Evolutionary conservation across 352 stramenopile species (phyloP).

Genomic region (Globisporangium solare): DNA sequence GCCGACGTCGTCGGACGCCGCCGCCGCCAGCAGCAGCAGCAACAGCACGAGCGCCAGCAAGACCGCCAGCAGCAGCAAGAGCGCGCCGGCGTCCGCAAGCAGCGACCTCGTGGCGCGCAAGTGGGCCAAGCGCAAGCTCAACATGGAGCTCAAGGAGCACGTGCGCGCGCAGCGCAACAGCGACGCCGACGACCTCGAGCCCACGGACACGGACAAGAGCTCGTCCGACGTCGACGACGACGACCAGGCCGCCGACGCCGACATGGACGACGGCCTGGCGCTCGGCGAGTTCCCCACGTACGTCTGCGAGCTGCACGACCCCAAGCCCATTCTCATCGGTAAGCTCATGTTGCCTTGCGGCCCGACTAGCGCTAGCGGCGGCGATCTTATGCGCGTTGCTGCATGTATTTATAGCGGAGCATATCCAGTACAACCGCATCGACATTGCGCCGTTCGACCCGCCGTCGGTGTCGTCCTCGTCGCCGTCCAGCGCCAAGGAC

Average conservation of each 20-base stretch:
- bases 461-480: conserved; percentile 12
- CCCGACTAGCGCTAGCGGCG: not conserved
- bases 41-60: not conserved
- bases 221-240: conserved; percentile 24
- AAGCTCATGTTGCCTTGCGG: conserved; percentile 1
- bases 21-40: conserved; percentile 1
- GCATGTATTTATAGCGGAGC: conserved; percentile 39
- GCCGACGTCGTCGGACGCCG: conserved; percentile 26
- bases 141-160: conserved; percentile 11
- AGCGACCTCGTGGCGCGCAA: conserved; percentile 40
- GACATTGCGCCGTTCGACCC: conserved; percentile 41
- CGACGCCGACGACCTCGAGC: conserved; percentile 23
- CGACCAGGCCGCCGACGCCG: conserved; percentile 22
- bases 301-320: conserved; percentile 72
- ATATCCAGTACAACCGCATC: conserved; percentile 53
- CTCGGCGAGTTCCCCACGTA: conserved; percentile 53
- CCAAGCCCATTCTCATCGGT: conserved; percentile 69
- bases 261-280: conserved; percentile 24
- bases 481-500: conserved; percentile 1
- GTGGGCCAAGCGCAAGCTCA: conserved; percentile 31
- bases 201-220: conserved; percentile 26
- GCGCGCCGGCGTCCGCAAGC: conserved; percentile 17
- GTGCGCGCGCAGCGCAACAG: conserved; percentile 20
- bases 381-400: not conserved
- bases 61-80: no score